Percentiles rank a stretch among this genome's conserved stretches.
Evolutionary conservation across 768 basidiomycete genomes (phyloP).

Genomic region (Boletus vinaceobasis): DNA sequence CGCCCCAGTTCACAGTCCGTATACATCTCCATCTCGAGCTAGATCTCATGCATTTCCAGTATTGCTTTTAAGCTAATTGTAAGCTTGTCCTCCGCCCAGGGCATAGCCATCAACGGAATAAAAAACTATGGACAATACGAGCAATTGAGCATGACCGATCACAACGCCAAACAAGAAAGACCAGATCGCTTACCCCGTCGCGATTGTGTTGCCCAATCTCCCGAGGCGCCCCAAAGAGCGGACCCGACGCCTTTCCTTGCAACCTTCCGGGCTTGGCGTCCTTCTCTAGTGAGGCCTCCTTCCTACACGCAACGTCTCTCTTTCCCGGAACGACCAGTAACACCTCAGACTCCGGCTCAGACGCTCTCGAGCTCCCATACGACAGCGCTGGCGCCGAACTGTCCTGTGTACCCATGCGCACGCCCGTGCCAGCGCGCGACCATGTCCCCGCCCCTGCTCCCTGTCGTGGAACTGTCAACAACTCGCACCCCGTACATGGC

Average conservation of each 20-base stretch:
- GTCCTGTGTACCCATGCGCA: background rate
- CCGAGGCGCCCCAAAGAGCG: background rate
- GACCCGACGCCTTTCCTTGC: slow-evolving; percentile 2
- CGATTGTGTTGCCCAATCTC: background rate
- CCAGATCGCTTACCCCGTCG: slow-evolving; percentile 1
- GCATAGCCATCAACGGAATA: background rate
- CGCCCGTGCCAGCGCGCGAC: background rate
- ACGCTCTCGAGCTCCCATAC: slow-evolving; percentile 11
- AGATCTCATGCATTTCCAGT: background rate
- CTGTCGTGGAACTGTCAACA: background rate
- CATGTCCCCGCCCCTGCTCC: background rate
- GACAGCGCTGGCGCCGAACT: slow-evolving; percentile 7
- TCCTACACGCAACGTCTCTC: no score
- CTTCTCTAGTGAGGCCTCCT: slow-evolving; percentile 1
- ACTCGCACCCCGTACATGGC: slow-evolving; percentile 7
- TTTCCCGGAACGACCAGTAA: background rate
- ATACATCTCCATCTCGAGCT: background rate
- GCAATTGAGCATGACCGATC: background rate
- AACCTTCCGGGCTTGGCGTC: slow-evolving; percentile 4
- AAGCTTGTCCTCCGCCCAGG: slow-evolving; percentile 14
- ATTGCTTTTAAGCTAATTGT: background rate
- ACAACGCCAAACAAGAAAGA: background rate
- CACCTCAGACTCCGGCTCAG: slow-evolving; percentile 7
- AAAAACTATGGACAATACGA: background rate
- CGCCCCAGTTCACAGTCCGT: background rate